A percentile compares a stretch with the other conserved stretches of the same genome.
Evolutionary conservation across 73 alveolate species (phyloP).

Genomic region (Loxodes magnus): DNA sequence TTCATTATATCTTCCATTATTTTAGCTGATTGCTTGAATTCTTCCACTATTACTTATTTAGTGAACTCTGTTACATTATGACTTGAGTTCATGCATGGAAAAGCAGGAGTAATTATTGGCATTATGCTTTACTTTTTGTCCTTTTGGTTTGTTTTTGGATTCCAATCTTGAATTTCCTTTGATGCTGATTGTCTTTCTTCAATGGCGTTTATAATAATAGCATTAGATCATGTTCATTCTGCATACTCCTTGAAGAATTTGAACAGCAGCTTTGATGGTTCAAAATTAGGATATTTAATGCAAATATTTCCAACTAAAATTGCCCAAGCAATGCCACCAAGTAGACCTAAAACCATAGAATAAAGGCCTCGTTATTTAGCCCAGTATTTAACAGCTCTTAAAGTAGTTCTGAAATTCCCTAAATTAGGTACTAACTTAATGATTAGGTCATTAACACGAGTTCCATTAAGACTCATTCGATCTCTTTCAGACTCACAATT

Average conservation of each 20-base stretch:
- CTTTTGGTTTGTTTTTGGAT: no score
- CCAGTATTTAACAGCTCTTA: constrained; percentile 79
- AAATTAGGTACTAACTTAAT: constrained; percentile 48
- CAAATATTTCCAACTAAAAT: constrained; percentile 79
- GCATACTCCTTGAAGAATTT: constrained; percentile 67
- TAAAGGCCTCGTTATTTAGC: constrained; percentile 84
- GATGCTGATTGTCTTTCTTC: no score
- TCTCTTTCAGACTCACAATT: constrained; percentile 62
- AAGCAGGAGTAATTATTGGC: constrained; percentile 90
- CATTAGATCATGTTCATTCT: constrained; percentile 77
- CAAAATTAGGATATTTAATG: constrained; percentile 55
- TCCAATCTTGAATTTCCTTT: no score
- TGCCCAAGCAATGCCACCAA: constrained; percentile 93
- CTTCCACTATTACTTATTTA: constrained; percentile 54
- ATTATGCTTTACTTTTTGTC: constrained; percentile 34
- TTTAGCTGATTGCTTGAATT: constrained; percentile 48
- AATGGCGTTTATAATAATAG: constrained; percentile 55
- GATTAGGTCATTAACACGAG: constrained; percentile 70
- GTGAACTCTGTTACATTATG: constrained; percentile 52
- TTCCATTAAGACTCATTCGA: constrained; percentile 71
- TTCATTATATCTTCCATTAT: constrained; percentile 40
- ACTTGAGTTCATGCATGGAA: constrained; percentile 82
- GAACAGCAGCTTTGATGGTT: constrained; percentile 52
- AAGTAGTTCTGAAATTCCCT: constrained; percentile 61
- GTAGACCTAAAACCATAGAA: constrained; percentile 76